A percentile compares a stretch with the other conserved stretches of the same genome.
phyloP scores from a whole-genome alignment of 495 filamentous ascomycete species.

The Lindgomyces ingoldianus region DNA sequence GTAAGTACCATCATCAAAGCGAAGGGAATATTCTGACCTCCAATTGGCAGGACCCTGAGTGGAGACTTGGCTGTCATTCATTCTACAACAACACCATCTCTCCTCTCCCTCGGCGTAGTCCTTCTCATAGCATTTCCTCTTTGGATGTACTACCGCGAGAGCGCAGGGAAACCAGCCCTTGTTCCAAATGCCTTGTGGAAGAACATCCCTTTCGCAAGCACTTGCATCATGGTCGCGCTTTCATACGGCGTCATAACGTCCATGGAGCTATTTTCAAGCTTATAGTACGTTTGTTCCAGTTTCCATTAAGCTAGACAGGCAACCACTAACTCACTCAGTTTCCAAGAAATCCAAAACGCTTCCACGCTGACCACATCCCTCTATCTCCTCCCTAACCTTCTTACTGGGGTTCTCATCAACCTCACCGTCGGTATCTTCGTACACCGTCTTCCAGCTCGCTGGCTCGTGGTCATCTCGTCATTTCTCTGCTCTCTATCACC shows the following conservation, averaged over 20 bases:
- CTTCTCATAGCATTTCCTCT: conserved; percentile 51
- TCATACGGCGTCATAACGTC: conserved; percentile 52
- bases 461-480: conserved; percentile 25
- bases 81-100: conserved; percentile 45
- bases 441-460: conserved; percentile 23
- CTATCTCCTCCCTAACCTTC: conserved; percentile 34
- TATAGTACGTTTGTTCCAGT: conserved; percentile 42
- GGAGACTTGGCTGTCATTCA: conserved; percentile 46
- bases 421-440: conserved; percentile 34
- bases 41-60: conserved; percentile 43
- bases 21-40: no score
- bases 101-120: conserved; percentile 46
- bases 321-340: conserved; percentile 9
- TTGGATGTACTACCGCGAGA: conserved; percentile 53
- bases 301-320: neutral
- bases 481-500: conserved; percentile 26
- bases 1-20: no score
- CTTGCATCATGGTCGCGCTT: conserved; percentile 56
- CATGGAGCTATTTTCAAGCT: conserved; percentile 52
- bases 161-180: conserved; percentile 48
- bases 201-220: conserved; percentile 52
- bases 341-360: conserved; percentile 32
- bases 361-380: conserved; percentile 28
- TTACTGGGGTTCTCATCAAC: conserved; percentile 29
- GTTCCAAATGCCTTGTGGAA: conserved; percentile 60